Base-by-base conservation (phyloP, 2,329 filamentous ascomycete species). In the Stachybotrys echinatus region DNA sequence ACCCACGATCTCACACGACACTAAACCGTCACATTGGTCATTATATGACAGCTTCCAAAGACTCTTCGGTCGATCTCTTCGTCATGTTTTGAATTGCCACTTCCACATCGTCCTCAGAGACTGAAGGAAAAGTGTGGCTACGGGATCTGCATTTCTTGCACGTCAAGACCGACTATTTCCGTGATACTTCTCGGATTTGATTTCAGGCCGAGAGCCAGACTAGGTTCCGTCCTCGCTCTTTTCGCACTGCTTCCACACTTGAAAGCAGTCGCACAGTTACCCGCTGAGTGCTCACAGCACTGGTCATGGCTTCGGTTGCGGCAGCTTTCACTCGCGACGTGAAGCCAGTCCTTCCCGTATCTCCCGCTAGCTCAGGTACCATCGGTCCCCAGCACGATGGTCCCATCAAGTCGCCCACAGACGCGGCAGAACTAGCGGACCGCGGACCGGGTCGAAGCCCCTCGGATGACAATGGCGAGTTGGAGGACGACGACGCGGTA, bases 331-430 rank as follows among this genome's bases (percentile, higher is more conserved):
- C 55, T 45, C 55, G 54, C 53, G 58, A 57, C 54, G 49, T 62
- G 43, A 70, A 68, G 58, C 60, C 65, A 45, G 60, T 63, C 42
- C 59, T 72, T 43, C 64, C 70, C 52, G 63, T 69, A 47, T 67
- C 71, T 42, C 68, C 67, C 52, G 62, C 68, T 45, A 68, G 65
- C 54, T 63, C 64, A 44, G 61, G 67, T 53, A 64, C 63, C 56
- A 75, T 77, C 73, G 66, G 70, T 42, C 61, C 70, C 48, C 58
- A 61, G 34, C 72, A 75, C 54, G 74, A 68, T 65, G 58, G 61
- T 37, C 72, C 75, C 54, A 74, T 67, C 65, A 23, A 50, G 20
- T 62, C 59, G 38, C 61, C 60, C 22, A 49, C 55, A 22, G 76
- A 52, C 63, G 67, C 40, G 62, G 71, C 49, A 53, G 55, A 58